phyloP scores from a whole-genome alignment of 2,329 filamentous ascomycete genomes.

The Xylariales sp. region DNA sequence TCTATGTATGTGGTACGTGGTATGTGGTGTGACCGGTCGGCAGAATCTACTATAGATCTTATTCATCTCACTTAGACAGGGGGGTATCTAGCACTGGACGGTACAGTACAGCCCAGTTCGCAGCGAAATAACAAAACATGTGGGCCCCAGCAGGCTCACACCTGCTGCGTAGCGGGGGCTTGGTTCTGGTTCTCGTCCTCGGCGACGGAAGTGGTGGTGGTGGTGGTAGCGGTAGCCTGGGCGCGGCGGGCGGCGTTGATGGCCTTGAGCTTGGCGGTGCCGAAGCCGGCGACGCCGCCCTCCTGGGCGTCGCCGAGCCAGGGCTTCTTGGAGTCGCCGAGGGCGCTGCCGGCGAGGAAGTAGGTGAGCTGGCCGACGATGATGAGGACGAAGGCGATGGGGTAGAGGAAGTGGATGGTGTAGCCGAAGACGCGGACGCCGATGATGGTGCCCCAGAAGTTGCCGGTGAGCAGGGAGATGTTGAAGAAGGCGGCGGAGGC shows the following conservation, averaged over 20 bases:
- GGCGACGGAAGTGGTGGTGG: conserved; percentile 8
- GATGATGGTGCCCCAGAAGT: conserved; percentile 97
- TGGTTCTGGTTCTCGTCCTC: conserved; percentile 11
- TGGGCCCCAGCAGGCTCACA: conserved; percentile 3
- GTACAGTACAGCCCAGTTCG: background rate
- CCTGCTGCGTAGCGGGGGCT: conserved; percentile 17
- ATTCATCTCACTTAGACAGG: background rate
- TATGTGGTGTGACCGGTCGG: background rate
- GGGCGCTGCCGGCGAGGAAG: conserved; percentile 82
- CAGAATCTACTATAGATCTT: background rate
- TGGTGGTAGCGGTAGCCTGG: conserved; percentile 37
- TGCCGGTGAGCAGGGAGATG: conserved; percentile 90
- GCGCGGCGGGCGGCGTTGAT: conserved; percentile 66
- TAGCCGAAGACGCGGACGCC: conserved; percentile 87
- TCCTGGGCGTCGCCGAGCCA: conserved; percentile 93
- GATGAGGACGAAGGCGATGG: conserved; percentile 94
- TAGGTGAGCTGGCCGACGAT: conserved; percentile 87
- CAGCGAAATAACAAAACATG: background rate
- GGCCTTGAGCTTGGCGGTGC: conserved; percentile 85
- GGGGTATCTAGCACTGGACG: background rate
- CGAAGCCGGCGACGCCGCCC: conserved; percentile 79
- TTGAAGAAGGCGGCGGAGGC: conserved; percentile 95
- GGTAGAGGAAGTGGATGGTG: conserved; percentile 88
- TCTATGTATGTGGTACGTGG: background rate
- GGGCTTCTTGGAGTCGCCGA: conserved; percentile 92